A percentile compares a stretch with the other conserved stretches of the same genome.
These are phyloP conservation scores for Epipyxis sp. DNA, from an alignment of 108 stramenopile genomes.

Conservation along the genomic window DNA sequence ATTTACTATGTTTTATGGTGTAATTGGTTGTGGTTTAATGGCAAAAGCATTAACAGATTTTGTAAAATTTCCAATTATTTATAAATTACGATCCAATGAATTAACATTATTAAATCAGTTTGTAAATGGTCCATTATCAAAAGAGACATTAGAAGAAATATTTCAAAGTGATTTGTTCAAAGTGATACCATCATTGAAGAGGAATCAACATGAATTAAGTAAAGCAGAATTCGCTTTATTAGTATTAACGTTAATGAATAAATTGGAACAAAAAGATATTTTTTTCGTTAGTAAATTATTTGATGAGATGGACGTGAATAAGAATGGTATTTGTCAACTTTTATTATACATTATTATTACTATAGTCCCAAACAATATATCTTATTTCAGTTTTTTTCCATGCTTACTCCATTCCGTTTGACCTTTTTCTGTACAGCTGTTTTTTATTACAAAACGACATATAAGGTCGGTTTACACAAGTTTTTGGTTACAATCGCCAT, in stretches of 20 bases:
- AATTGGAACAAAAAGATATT: constrained; percentile 29
- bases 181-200: not conserved
- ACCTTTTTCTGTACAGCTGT: too few relatives aligned
- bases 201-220: not conserved
- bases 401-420: too few relatives aligned
- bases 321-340: too few relatives aligned
- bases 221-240: constrained; percentile 24
- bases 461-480: too few relatives aligned
- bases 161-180: constrained; percentile 27
- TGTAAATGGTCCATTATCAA: not conserved
- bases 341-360: too few relatives aligned
- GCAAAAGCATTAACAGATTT: constrained; percentile 21
- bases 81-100: not conserved
- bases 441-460: too few relatives aligned
- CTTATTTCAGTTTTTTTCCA: too few relatives aligned
- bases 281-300: not conserved
- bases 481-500: too few relatives aligned
- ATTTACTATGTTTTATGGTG: constrained; percentile 30
- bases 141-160: constrained; percentile 1
- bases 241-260: constrained; percentile 15
- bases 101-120: not conserved
- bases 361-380: too few relatives aligned
- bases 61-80: constrained; percentile 1
- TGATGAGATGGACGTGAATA: constrained; percentile 16
- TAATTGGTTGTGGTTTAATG: not conserved